Conservation (phyloP, 2,329 filamentous ascomycete species). For the Epichloe sibirici region DNA sequence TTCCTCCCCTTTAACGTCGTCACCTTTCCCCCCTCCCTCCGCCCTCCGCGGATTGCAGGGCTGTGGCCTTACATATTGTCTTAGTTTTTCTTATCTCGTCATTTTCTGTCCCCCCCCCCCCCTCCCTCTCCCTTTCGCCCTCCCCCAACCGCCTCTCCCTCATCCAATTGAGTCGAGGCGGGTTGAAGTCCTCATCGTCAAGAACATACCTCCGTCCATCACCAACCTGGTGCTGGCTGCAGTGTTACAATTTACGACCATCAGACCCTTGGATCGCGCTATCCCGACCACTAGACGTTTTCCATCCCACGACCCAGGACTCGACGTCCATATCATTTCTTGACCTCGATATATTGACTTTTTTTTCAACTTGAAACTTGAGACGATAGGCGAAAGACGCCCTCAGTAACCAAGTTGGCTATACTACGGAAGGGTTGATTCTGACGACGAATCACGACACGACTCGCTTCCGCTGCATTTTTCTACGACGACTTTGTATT, state of each 20-base stretch:
- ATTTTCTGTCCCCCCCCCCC: background rate
- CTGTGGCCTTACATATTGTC: background rate
- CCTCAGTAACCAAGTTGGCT: background rate
- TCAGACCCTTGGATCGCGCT: background rate
- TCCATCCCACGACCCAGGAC: background rate
- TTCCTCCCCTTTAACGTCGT: background rate
- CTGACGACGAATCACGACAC: background rate
- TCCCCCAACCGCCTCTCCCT: background rate
- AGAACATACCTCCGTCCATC: background rate
- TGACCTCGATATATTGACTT: background rate
- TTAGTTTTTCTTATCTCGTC: background rate
- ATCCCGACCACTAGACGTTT: background rate
- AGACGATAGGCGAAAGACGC: background rate
- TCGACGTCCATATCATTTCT: background rate
- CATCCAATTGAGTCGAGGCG: background rate
- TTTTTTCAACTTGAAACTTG: background rate
- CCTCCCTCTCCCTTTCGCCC: no score
- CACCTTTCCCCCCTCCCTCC: slow-evolving; percentile 1
- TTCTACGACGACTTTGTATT: background rate
- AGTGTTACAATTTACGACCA: background rate
- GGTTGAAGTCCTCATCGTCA: background rate
- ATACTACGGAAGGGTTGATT: background rate
- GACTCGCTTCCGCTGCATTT: background rate
- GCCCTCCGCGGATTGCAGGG: slow-evolving; percentile 1
- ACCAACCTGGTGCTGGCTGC: background rate